Evolutionary conservation across 495 filamentous ascomycete genomes (phyloP), one percentile per base, ranked within the genome.

Genomic region (Penicillium canariense): DNA sequence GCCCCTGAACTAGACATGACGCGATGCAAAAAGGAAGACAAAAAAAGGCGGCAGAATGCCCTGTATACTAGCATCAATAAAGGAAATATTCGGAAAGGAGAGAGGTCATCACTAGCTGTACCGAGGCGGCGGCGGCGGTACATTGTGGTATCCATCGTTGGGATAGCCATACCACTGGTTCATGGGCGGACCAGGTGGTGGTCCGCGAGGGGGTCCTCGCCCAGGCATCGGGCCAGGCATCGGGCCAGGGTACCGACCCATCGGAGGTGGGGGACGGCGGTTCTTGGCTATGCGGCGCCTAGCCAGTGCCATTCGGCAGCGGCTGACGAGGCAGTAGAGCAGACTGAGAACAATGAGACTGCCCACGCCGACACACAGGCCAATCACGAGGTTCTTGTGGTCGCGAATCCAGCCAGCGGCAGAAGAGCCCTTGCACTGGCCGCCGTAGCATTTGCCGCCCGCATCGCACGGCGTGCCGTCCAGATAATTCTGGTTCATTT

Each of bases 401-500:
- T 85, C 69, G 11, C 74, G 66, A 62, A 95, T 80, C 85, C 87
- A 93, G 58, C 84, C 81, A 38, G 74, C 70, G 0, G 84, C 73
- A 14, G 76, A 80, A 5, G 82, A 76, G 32, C 88, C 90, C 61
- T 77, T 67, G 69, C 90, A 95, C 55, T 77, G 68, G 7, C 90
- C 90, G 54, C 91, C 91, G 30, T 57, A 65, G 67, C 94, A 98
- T 42, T 76, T 74, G 5, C 94, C 94, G 50, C 90, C 89, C 20
- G 89, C 85, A 46, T 85, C 81, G 68, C 94, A 98, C 3, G 84
- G 77, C 7, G 94, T 97, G 11, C 94, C 94, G 65, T 98, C 95
- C 34, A 98, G 77, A 74, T 95, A 97, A 68, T 96, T 93, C 69
- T 96, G 91, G 62, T 89, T 83, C 76, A 94, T 66, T 84, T 87